Percentiles rank a stretch among this genome's conserved stretches.
Evolutionary conservation across 306 rosid genomes (phyloP).

Genomic region (Sphenostylis stenocarpa): DNA sequence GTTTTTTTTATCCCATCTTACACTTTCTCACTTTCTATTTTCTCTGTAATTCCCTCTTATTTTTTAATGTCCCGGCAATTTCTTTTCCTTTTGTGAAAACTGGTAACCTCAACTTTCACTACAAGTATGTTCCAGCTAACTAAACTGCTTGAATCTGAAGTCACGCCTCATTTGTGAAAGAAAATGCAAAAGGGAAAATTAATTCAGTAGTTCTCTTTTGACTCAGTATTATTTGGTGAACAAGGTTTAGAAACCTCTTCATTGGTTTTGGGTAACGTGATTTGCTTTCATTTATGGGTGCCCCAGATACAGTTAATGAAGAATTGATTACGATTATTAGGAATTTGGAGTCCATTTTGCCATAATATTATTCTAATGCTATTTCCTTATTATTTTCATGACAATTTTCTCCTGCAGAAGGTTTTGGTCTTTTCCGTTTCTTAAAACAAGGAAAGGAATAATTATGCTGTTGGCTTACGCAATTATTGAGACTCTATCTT

Average conservation of each 20-base stretch:
- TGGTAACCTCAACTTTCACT: conserved; percentile 21
- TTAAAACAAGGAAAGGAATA: not conserved
- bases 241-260: not conserved
- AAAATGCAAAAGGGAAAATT: conserved; percentile 5
- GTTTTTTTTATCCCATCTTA: not conserved
- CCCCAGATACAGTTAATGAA: conserved; percentile 10
- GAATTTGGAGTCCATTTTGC: too few relatives aligned
- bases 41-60: not conserved
- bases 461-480: not conserved
- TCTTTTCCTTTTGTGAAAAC: not conserved
- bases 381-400: not conserved
- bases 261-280: not conserved
- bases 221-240: conserved; percentile 1
- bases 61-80: not conserved
- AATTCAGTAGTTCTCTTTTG: not conserved
- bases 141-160: conserved; percentile 19
- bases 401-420: conserved; percentile 16
- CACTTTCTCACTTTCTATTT: not conserved
- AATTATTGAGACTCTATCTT: not conserved
- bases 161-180: conserved; percentile 17
- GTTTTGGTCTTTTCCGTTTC: conserved; percentile 11
- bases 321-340: conserved; percentile 22
- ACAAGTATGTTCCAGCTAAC: conserved; percentile 3
- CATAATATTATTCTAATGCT: too few relatives aligned
- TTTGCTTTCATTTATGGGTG: conserved; percentile 19